Percentiles rank a stretch among this genome's conserved stretches.
These are phyloP conservation scores for Raddia guianensis DNA, from an alignment of 176 grass and related monocot genomes.

Conservation along the genomic window DNA sequence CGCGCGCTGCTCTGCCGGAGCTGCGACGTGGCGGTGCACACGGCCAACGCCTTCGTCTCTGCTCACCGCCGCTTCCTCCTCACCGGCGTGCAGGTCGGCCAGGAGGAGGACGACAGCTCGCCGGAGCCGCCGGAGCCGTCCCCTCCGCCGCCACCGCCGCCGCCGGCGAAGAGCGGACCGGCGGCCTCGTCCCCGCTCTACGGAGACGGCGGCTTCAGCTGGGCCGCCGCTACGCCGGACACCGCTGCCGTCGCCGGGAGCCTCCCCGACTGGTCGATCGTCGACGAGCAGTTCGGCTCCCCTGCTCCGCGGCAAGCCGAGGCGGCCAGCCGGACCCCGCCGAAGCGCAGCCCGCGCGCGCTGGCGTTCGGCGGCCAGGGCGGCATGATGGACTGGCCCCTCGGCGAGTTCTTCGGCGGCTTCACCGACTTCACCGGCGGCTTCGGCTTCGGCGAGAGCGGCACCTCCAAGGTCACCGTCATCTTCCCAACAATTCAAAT, in stretches of 20 bases:
- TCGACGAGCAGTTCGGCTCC: slow-evolving; percentile 43
- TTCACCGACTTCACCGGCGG: slow-evolving; percentile 53
- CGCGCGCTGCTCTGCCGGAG: slow-evolving; percentile 84
- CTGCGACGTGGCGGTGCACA: slow-evolving; percentile 88
- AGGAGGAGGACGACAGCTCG: slow-evolving; percentile 11
- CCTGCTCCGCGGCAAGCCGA: slow-evolving; percentile 11
- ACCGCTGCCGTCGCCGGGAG: background rate
- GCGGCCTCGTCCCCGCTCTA: slow-evolving; percentile 1
- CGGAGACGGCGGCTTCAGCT: slow-evolving; percentile 28
- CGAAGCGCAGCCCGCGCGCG: slow-evolving; percentile 44
- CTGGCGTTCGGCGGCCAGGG: slow-evolving; percentile 32
- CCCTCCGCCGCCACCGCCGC: background rate
- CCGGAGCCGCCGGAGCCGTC: slow-evolving; percentile 29
- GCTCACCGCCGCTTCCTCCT: slow-evolving; percentile 84
- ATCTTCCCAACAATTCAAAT: background rate
- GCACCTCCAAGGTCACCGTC: slow-evolving; percentile 63
- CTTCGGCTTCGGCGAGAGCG: slow-evolving; percentile 61
- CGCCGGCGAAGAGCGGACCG: slow-evolving; percentile 35
- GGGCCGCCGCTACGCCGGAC: slow-evolving; percentile 21
- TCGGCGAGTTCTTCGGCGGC: slow-evolving; percentile 75
- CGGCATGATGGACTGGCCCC: slow-evolving; percentile 64
- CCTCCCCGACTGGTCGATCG: slow-evolving; percentile 42
- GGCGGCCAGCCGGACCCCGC: background rate
- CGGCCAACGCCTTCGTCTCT: slow-evolving; percentile 75
- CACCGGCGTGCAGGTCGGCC: slow-evolving; percentile 91